Evolutionary conservation across 192 early-diverging fungal genomes (phyloP), one percentile per base, ranked within the genome.

Genomic region (Phycomyces nitens): DNA sequence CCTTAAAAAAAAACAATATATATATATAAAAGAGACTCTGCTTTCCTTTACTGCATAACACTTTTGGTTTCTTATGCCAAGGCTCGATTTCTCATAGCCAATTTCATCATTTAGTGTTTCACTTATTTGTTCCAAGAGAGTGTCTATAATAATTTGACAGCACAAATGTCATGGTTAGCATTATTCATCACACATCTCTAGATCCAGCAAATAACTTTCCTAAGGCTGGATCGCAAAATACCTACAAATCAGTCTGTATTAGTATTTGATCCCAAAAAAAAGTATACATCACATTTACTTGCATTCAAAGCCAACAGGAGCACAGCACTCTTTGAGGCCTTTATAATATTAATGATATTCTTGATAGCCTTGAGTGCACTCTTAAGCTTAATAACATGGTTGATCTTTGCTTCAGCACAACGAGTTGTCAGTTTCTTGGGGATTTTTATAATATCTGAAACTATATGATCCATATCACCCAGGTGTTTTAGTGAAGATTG

Each of bases 41-140:
- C 44, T 47, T 47, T 76, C 76, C 75, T 90, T 93, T 39, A 95
- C 86, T 5, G 92, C 91, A 68, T 93, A 92, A 61, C 92, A 93
- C 24, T 91, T 79, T 73, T 94, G 94, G 64, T 93, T 92, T 40
- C 87, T 78, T 38, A 92, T 66, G 34, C 86, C 89, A 18, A 92
- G 68, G n/a, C 89, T 76, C 12, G 76, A 86, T 65, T 89, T 94
- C 66, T 92, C 86, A 52, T 80, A 75, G 0, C 77, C 73, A 3
- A 91, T 66, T 34, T 90, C 88, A n/a, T 83, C 79, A 56, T 94
- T 84, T 18, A 96, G 84, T 18, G 86, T 80, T 40, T 74, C 65
- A 40, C 90, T 76, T 18, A 92, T 88, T 1, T 68, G 59, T 6
- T 74, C 83, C 11, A 50, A 38, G 0, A 42, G 16, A 20, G 3